Evolutionary conservation across 2,329 filamentous ascomycete genomes (phyloP).

Genomic region (Calonectria montana): DNA sequence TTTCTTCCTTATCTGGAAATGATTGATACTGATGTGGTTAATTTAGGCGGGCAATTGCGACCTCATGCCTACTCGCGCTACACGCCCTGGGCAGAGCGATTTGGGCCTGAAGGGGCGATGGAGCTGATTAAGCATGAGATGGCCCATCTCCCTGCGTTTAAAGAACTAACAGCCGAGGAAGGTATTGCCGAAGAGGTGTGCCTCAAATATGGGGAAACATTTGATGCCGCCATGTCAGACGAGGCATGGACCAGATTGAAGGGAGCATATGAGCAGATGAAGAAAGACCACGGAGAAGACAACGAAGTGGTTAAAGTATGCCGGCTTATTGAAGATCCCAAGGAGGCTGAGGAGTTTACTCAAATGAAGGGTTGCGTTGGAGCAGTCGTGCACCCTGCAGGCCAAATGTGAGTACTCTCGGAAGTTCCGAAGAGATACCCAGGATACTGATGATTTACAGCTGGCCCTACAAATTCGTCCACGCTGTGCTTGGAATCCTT

Average conservation of each 20-base stretch:
- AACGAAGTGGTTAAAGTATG: slow-evolving; percentile 21
- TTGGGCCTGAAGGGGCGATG: slow-evolving; percentile 16
- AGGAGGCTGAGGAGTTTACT: slow-evolving; percentile 20
- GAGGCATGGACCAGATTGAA: slow-evolving; percentile 19
- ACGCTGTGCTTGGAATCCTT: slow-evolving; percentile 19
- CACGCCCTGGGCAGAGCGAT: slow-evolving; percentile 5
- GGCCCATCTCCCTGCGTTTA: slow-evolving; percentile 20
- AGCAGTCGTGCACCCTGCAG: slow-evolving; percentile 16
- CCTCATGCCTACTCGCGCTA: slow-evolving; percentile 23
- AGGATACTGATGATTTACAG: not conserved
- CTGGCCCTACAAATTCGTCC: slow-evolving; percentile 25
- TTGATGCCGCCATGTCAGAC: slow-evolving; percentile 24
- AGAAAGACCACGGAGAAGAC: slow-evolving; percentile 21
- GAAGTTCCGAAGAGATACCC: too few species aligned
- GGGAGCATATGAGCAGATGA: slow-evolving; percentile 16
- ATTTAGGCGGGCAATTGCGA: slow-evolving; percentile 19
- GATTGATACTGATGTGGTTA: not conserved
- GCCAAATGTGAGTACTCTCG: slow-evolving; percentile 12
- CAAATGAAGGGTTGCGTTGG: slow-evolving; percentile 23
- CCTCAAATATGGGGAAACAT: slow-evolving; percentile 24
- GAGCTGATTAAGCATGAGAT: slow-evolving; percentile 21
- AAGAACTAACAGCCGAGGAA: slow-evolving; percentile 11
- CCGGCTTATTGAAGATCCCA: slow-evolving; percentile 12
- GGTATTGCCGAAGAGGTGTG: slow-evolving; percentile 19
- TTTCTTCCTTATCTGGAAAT: not conserved